phyloP scores from a whole-genome alignment of 1,139 yeast genomes.

The Diutina ranongensis region DNA sequence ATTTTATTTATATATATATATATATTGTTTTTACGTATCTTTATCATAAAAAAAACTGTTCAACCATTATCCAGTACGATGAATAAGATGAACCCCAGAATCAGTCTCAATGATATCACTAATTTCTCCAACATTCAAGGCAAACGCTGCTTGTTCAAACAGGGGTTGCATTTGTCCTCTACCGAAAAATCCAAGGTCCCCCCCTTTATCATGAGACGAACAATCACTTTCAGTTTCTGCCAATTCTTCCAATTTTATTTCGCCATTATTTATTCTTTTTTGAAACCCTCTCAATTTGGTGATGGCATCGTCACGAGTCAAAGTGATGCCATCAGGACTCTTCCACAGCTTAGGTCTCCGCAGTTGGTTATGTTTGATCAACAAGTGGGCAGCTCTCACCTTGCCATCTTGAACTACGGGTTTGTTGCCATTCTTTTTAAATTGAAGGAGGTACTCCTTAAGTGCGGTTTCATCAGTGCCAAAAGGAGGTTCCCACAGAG shows the following conservation, averaged over 20 bases:
- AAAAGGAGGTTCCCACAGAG: constrained; percentile 87
- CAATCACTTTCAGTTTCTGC: constrained; percentile 86
- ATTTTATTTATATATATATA: too few relatives aligned
- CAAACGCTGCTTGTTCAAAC: constrained; percentile 83
- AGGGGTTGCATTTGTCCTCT: constrained; percentile 92
- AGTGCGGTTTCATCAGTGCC: constrained; percentile 63
- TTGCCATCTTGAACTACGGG: constrained; percentile 44
- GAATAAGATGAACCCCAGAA: constrained; percentile 83
- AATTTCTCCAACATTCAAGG: constrained; percentile 69
- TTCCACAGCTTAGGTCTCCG: constrained; percentile 93
- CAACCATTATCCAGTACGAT: constrained; percentile 76
- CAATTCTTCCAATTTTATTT: constrained; percentile 52
- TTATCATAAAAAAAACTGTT: not conserved
- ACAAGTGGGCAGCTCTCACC: constrained; percentile 46
- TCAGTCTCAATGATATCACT: constrained; percentile 81
- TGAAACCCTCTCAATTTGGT: constrained; percentile 49
- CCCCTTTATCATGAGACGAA: constrained; percentile 75
- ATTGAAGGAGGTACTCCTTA: constrained; percentile 40
- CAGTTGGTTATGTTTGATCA: constrained; percentile 72
- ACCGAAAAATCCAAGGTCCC: constrained; percentile 85
- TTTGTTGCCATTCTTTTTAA: constrained; percentile 42
- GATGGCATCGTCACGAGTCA: constrained; percentile 77
- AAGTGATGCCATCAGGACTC: constrained; percentile 55
- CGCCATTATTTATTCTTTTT: constrained; percentile 57
- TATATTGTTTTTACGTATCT: too few relatives aligned